Evolutionary conservation across 768 basidiomycete species (phyloP).

Genomic region (Suillus ampliporus): DNA sequence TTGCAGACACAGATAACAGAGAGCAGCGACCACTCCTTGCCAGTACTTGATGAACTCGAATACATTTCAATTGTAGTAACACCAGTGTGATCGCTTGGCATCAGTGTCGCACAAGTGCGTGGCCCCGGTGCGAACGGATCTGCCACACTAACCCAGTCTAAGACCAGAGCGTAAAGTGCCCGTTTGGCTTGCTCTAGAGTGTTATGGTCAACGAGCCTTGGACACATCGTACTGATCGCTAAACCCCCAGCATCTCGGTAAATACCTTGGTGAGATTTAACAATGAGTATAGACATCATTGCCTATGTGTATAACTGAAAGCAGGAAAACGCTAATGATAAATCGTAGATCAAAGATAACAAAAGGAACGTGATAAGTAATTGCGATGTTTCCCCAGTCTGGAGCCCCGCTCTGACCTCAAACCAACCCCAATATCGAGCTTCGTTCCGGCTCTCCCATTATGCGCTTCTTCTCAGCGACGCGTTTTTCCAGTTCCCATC

Average conservation of each 20-base stretch:
- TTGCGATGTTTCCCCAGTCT: background rate
- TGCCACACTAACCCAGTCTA: background rate
- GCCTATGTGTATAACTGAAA: background rate
- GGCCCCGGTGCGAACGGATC: background rate
- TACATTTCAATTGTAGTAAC: background rate
- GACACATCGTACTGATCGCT: no score
- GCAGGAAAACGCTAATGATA: background rate
- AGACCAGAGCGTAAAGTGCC: background rate
- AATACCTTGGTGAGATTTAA: no score
- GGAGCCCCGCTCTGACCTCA: background rate
- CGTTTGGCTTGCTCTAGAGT: background rate
- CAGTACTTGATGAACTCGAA: background rate
- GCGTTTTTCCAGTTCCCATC: constrained; percentile 48
- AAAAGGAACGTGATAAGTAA: background rate
- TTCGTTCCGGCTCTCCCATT: constrained; percentile 28
- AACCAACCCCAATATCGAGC: constrained; percentile 9
- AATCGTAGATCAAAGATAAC: background rate
- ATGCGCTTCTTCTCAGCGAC: constrained; percentile 28
- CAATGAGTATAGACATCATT: no score
- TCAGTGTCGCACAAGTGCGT: background rate
- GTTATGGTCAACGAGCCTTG: no score
- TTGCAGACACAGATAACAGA: background rate
- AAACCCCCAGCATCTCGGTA: background rate
- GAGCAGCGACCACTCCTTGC: background rate
- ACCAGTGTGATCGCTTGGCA: background rate